A percentile compares a stretch with the other conserved stretches of the same genome.
Evolutionary conservation across 2,329 filamentous ascomycete genomes (phyloP).

Genomic region (Cladophialophora chaetospira): DNA sequence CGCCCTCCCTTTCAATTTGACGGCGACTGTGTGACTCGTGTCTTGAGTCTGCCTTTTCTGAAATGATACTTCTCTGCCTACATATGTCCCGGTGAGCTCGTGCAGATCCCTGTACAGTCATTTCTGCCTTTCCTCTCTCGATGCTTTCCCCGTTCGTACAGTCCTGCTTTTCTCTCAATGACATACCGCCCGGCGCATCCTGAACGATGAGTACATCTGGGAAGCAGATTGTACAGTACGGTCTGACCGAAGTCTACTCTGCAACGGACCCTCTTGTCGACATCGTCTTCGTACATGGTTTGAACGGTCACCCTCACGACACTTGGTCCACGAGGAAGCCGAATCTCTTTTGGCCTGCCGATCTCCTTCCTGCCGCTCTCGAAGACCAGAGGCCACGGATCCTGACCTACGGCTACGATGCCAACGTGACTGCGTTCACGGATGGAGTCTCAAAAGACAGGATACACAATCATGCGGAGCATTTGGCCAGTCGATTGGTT

Average conservation of each 20-base stretch:
- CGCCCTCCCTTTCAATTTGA: conserved; percentile 19
- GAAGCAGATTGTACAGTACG: conserved; percentile 41
- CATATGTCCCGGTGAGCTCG: conserved; percentile 16
- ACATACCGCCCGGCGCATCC: not conserved
- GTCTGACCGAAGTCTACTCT: conserved; percentile 46
- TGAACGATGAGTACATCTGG: conserved; percentile 17
- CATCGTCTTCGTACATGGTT: conserved; percentile 71
- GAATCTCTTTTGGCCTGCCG: conserved; percentile 68
- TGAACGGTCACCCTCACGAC: conserved; percentile 63
- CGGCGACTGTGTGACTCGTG: conserved; percentile 9
- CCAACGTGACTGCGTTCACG: conserved; percentile 58
- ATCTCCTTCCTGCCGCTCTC: conserved; percentile 65
- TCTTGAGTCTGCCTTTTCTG: conserved; percentile 1
- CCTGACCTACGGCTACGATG: conserved; percentile 74
- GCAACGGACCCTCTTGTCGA: conserved; percentile 45
- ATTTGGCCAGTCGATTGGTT: conserved; percentile 63
- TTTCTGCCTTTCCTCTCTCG: not conserved
- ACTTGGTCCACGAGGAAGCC: conserved; percentile 62
- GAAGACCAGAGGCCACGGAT: conserved; percentile 62
- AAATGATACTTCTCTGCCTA: conserved; percentile 5
- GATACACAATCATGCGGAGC: conserved; percentile 72
- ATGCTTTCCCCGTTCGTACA: not conserved
- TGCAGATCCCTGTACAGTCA: not conserved
- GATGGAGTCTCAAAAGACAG: conserved; percentile 63
- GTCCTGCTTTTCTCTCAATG: not conserved